phyloP scores from a whole-genome alignment of 139 green algal genomes.

The Coelastrella sp. region DNA sequence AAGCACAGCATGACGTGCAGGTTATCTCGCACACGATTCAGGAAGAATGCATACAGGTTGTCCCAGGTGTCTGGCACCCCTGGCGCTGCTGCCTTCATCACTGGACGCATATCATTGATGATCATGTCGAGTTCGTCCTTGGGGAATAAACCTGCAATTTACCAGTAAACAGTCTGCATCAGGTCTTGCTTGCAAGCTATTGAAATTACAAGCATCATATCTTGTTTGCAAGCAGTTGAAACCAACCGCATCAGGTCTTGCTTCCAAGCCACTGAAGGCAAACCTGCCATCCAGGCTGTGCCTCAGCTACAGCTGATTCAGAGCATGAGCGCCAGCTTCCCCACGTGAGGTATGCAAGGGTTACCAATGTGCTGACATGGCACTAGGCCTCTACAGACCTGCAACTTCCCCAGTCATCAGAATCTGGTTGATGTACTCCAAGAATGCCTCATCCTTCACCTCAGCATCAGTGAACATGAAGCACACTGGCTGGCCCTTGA shows the following conservation, averaged over 20 bases:
- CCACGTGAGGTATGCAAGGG: no score
- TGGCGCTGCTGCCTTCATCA: conserved; percentile 77
- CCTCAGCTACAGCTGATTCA: no score
- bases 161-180: no score
- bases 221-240: no score
- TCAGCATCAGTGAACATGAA: conserved; percentile 97
- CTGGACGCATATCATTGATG: conserved; percentile 91
- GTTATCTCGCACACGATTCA: conserved; percentile 91
- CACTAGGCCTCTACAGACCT: not conserved
- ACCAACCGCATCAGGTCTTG: no score
- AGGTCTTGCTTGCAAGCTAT: no score
- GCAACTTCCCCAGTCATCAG: conserved; percentile 88
- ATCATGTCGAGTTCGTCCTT: conserved; percentile 97
- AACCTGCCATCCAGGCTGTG: no score
- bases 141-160: conserved; percentile 85
- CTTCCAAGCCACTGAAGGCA: no score
- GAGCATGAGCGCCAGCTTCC: no score
- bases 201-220: no score
- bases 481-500: conserved; percentile 92
- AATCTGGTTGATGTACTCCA: conserved; percentile 99
- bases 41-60: conserved; percentile 95
- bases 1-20: conserved; percentile 96
- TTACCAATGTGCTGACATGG: no score
- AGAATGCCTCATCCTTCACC: conserved; percentile 95
- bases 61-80: conserved; percentile 90